A percentile compares a stretch with the other conserved stretches of the same genome.
phyloP scores from a whole-genome alignment of 2,329 filamentous ascomycete species.

The Exophiala calicioides region DNA sequence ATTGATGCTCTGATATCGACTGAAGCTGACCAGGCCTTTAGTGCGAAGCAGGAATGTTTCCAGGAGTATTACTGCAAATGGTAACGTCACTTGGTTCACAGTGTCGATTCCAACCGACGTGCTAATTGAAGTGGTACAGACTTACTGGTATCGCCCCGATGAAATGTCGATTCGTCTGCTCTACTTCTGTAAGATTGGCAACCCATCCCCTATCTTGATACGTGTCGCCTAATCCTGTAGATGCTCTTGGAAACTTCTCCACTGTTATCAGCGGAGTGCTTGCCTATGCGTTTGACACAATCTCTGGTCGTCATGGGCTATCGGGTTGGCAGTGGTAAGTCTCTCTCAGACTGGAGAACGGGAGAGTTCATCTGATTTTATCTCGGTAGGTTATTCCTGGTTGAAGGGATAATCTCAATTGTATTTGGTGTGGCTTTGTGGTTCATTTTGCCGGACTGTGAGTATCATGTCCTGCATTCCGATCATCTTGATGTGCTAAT shows the following conservation, averaged over 20 bases:
- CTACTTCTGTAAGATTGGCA: constrained; percentile 46
- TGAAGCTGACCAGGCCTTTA: too few relatives aligned
- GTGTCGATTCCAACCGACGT: too few relatives aligned
- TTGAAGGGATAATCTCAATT: constrained; percentile 47
- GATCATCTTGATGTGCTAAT: too few relatives aligned
- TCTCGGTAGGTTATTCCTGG: constrained; percentile 41
- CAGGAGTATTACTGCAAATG: constrained; percentile 69
- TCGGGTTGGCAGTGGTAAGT: constrained; percentile 29
- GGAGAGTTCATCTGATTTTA: not conserved
- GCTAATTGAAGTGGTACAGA: too few relatives aligned
- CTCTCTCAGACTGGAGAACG: too few relatives aligned
- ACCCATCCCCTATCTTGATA: too few relatives aligned
- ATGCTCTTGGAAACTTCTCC: too few relatives aligned
- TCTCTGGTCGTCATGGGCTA: constrained; percentile 21
- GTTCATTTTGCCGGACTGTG: constrained; percentile 45
- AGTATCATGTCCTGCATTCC: not conserved
- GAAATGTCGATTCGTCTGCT: constrained; percentile 63
- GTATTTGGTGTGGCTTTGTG: constrained; percentile 41
- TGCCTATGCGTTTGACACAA: constrained; percentile 28
- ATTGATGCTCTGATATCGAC: too few relatives aligned
- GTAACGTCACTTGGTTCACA: too few relatives aligned
- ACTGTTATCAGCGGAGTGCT: constrained; percentile 39
- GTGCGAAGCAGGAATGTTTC: constrained; percentile 68
- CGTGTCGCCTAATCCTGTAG: too few relatives aligned
- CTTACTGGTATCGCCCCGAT: constrained; percentile 67